Evolutionary conservation across 2,329 filamentous ascomycete species (phyloP).

Genomic region (Aspergillus ruber): DNA sequence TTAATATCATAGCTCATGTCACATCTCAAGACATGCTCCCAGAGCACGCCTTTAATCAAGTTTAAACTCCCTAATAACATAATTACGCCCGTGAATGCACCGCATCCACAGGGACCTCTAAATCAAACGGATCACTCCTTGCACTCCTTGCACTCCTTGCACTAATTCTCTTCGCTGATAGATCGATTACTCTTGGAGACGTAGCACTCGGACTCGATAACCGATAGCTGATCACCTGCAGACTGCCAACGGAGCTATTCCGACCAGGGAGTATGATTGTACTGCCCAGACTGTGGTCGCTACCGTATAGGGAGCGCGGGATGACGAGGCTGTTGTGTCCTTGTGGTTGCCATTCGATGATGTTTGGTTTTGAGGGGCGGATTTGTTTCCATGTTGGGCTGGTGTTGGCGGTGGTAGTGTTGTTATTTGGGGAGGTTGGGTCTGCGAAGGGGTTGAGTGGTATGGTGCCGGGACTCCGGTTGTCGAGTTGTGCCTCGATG

Average conservation of each 20-base stretch:
- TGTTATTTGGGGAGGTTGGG: not conserved
- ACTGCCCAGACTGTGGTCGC: constrained; percentile 20
- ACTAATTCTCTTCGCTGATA: constrained; percentile 13
- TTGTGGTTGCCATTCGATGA: not conserved
- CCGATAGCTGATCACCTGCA: constrained; percentile 10
- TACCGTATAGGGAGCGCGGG: constrained; percentile 8
- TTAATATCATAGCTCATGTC: too few species aligned
- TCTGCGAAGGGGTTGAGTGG: constrained; percentile 5
- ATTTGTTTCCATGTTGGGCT: not conserved
- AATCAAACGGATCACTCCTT: constrained; percentile 31
- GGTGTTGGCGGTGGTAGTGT: not conserved
- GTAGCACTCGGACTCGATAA: constrained; percentile 4
- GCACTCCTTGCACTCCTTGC: constrained; percentile 19
- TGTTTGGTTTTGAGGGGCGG: not conserved
- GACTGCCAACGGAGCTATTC: constrained; percentile 13
- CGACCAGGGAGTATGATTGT: constrained; percentile 24
- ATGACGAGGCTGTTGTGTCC: not conserved
- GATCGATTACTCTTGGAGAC: constrained; percentile 1
- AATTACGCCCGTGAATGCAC: constrained; percentile 1
- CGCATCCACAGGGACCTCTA: constrained; percentile 31
- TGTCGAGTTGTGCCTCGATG: not conserved
- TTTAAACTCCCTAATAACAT: too few species aligned
- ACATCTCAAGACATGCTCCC: too few species aligned
- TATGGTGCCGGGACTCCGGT: not conserved
- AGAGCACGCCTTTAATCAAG: too few species aligned